Evolutionary conservation across 805 yeast genomes (phyloP).

Genomic region (Brettanomyces anomalus): DNA sequence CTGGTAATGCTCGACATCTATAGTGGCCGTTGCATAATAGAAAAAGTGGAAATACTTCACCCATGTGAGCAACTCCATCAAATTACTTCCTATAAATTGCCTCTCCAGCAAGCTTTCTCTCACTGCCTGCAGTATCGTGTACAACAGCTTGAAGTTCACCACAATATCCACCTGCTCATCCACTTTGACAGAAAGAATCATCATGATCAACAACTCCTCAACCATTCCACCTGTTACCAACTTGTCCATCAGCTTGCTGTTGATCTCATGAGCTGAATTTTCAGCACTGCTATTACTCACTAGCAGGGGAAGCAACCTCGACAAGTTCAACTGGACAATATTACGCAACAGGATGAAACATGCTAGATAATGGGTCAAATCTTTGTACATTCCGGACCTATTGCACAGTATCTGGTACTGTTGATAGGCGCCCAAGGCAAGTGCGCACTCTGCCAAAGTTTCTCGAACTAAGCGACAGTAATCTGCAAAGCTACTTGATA

Average conservation of each 20-base stretch:
- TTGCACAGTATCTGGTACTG: conserved; percentile 18
- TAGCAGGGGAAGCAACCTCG: conserved; percentile 14
- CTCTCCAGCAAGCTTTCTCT: conserved; percentile 9
- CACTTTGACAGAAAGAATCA: conserved; percentile 21
- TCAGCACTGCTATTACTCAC: conserved; percentile 7
- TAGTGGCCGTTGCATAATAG: conserved; percentile 39
- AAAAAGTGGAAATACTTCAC: conserved; percentile 27
- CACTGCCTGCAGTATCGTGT: conserved; percentile 18
- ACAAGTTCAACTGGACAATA: conserved; percentile 13
- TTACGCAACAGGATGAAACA: conserved; percentile 21
- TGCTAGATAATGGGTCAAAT: conserved; percentile 14
- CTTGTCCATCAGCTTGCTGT: conserved; percentile 10
- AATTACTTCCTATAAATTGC: conserved; percentile 10
- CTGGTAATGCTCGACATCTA: conserved; percentile 37
- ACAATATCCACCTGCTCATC: conserved; percentile 23
- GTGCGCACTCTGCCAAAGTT: conserved; percentile 17
- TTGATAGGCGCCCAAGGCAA: conserved; percentile 18
- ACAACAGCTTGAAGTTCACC: conserved; percentile 18
- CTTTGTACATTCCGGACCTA: conserved; percentile 20
- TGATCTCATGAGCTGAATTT: conserved; percentile 5
- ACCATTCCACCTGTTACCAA: conserved; percentile 16
- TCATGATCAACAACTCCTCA: conserved; percentile 18
- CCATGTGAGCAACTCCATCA: conserved; percentile 21
- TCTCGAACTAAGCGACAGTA: conserved; percentile 15
- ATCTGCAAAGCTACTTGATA: background rate